Base-by-base conservation (phyloP, 805 yeast genomes). In the Lachancea sp. region DNA sequence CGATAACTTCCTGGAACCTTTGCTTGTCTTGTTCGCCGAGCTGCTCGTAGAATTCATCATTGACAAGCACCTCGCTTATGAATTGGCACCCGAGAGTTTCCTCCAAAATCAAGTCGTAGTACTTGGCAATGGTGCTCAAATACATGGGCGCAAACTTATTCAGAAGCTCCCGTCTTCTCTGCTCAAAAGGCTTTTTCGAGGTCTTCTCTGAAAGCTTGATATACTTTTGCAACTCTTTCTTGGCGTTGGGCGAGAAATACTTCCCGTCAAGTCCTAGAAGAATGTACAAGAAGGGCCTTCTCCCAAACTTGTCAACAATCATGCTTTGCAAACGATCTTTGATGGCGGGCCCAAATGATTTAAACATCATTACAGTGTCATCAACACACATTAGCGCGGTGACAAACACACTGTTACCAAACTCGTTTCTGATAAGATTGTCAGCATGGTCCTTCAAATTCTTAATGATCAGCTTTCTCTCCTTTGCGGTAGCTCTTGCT, bases 401-500 rank as follows among this genome's bases (percentile, higher is more conserved):
- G 54, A 79, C 83, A 51, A 90, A 74, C 12, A 90, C 97, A 38
- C 74, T 56, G 65, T 86, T 84, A 61, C 99, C 99, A 61, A 77
- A 77, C 65, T 90, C 96, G 63, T 91, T 91, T 50, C 79, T 77
- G 44, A 87, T 80, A 63, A 90, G 72, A 50, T 82, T 82, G 38
- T 73, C 70, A n/a, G 81, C 83, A 66, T 88, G 96, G 27, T 76
- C 76, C 60, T 82, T 85, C 64, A 91, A 75, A 13, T 82, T 62
- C 66, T 77, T 85, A 50, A 90, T 71, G 45, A 91, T 78, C 41
- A 63, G 62, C 68, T 90, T 91, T 72, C 96, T 82, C 68, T 91
- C 96, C 69, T 91, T 91, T 20, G 98, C 97, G 52, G 72, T 84
- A 29, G 96, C 91, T 46, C 75, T 73, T 1, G 96, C 86, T 48